A percentile compares a stretch with the other conserved stretches of the same genome.
These are phyloP conservation scores for Coccomyxa subellipsoidea DNA, from an alignment of 163 green algal genomes.

Conservation along the genomic window DNA sequence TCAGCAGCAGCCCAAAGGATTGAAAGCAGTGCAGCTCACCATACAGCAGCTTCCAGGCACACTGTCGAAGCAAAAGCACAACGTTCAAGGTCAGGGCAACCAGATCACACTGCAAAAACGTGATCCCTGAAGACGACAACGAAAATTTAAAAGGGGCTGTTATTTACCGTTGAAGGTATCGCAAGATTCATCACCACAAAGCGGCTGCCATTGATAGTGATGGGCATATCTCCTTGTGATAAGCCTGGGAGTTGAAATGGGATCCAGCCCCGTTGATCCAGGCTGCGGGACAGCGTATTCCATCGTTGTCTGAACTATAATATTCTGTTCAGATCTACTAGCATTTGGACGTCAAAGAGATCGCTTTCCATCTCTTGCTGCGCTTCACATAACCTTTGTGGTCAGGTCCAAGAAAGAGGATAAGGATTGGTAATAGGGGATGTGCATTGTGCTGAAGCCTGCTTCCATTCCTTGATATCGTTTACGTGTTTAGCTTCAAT, in stretches of 20 bases:
- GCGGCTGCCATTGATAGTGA: not conserved
- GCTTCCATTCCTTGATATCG: too few species aligned
- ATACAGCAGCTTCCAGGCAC: not conserved
- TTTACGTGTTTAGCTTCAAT: too few species aligned
- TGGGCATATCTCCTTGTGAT: not conserved
- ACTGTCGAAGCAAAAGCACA: not conserved
- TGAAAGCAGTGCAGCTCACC: not conserved
- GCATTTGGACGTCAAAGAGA: too few species aligned
- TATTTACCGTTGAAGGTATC: not conserved
- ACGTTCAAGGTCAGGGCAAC: not conserved
- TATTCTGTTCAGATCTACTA: too few species aligned
- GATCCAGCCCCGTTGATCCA: not conserved
- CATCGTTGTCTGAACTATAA: too few species aligned
- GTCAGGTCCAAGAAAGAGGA: too few species aligned
- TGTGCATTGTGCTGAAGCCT: too few species aligned
- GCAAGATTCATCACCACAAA: not conserved
- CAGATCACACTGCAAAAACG: not conserved
- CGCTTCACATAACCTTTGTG: too few species aligned
- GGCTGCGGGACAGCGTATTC: not conserved
- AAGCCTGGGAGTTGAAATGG: not conserved
- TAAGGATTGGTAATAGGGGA: too few species aligned
- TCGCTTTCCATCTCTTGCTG: too few species aligned
- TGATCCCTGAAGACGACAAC: not conserved
- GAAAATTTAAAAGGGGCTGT: too few species aligned
- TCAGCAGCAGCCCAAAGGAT: too few species aligned